These are phyloP conservation scores for Globisporangium splendens DNA, from an alignment of 352 stramenopile genomes.

Conservation along the genomic window DNA sequence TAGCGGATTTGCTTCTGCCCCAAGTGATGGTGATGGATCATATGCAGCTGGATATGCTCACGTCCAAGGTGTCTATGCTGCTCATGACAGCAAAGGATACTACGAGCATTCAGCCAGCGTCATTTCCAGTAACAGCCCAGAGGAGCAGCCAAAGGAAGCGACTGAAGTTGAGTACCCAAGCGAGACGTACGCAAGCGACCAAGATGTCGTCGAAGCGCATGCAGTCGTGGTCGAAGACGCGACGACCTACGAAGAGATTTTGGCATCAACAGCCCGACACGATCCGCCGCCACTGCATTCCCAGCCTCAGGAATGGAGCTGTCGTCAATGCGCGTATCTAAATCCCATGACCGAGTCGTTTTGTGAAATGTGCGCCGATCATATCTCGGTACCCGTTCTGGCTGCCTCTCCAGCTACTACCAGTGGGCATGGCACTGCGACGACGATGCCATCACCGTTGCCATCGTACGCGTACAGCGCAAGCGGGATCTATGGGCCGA, in stretches of 20 bases:
- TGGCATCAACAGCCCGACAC: conserved; percentile 1
- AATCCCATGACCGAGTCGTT: conserved; percentile 58
- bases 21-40: not conserved
- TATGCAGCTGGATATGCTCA: not conserved
- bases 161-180: no score
- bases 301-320: conserved; percentile 28
- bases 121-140: no score
- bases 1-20: not conserved
- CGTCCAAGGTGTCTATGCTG: no score
- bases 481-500: not conserved
- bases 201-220: conserved; percentile 34
- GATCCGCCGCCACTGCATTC: conserved; percentile 1
- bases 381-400: conserved; percentile 26
- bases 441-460: not conserved
- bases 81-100: no score
- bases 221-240: conserved; percentile 34
- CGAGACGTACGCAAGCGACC: not conserved
- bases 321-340: conserved; percentile 50
- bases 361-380: conserved; percentile 55
- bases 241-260: conserved; percentile 8
- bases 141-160: no score
- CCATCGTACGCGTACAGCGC: not conserved
- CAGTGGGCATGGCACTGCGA: not conserved
- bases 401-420: no score
- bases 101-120: no score